Evolutionary conservation across 2,329 filamentous ascomycete genomes (phyloP).

Genomic region (Sporothrix dimorphospora): DNA sequence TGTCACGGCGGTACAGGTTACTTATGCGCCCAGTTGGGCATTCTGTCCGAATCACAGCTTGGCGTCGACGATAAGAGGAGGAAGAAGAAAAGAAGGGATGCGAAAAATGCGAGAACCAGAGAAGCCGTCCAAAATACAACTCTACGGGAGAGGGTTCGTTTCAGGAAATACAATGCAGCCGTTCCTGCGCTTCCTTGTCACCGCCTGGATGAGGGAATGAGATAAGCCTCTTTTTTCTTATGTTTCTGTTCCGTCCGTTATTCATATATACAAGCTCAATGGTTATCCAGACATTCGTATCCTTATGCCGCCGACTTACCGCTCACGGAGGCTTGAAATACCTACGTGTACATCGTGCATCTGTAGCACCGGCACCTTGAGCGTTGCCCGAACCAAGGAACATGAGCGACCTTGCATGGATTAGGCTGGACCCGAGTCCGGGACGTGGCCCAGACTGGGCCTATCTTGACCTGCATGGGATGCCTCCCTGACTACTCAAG

Average conservation of each 20-base stretch:
- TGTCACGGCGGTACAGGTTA: background rate
- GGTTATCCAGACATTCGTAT: slow-evolving; percentile 5
- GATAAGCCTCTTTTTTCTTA: background rate
- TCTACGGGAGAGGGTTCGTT: background rate
- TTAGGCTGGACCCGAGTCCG: slow-evolving; percentile 10
- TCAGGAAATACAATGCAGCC: background rate
- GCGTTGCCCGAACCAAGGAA: slow-evolving; percentile 18
- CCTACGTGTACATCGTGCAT: background rate
- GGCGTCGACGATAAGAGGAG: background rate
- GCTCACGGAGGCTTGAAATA: background rate
- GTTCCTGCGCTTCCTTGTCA: background rate
- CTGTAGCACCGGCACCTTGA: slow-evolving; percentile 12
- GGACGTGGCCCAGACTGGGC: background rate
- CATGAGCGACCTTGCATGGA: slow-evolving; percentile 17
- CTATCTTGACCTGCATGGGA: slow-evolving; percentile 12
- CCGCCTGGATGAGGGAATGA: background rate
- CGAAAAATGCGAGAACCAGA: background rate
- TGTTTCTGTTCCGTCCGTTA: background rate
- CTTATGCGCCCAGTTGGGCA: background rate
- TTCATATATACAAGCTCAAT: background rate
- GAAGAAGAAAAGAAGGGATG: too few relatives aligned
- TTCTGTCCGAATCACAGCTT: slow-evolving; percentile 19
- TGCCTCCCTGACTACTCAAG: slow-evolving; percentile 17
- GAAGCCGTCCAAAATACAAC: background rate
- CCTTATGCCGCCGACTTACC: background rate